phyloP scores from a whole-genome alignment of 164 flowering plant species.

The Magnolia sinica region DNA sequence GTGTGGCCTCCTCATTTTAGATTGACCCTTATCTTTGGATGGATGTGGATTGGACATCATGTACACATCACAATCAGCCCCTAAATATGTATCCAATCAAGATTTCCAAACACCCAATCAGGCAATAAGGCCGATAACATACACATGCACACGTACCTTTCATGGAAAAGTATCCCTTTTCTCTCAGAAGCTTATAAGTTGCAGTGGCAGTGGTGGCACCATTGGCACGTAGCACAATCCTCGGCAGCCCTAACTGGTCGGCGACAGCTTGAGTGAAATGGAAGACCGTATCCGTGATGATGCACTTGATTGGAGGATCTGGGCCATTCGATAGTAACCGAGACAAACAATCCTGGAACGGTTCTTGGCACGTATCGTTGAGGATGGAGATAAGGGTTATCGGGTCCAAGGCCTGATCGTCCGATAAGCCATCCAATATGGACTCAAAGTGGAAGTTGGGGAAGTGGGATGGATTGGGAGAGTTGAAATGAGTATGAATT shows the following conservation, averaged over 20 bases:
- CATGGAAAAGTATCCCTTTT: neutral
- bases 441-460: conserved; percentile 29
- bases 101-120: too few relatives aligned
- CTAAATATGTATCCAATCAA: too few relatives aligned
- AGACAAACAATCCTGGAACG: conserved; percentile 25
- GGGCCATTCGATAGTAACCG: conserved; percentile 4
- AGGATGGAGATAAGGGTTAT: conserved; percentile 8
- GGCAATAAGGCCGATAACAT: too few relatives aligned
- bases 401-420: conserved; percentile 5
- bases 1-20: too few relatives aligned
- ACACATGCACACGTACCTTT: neutral
- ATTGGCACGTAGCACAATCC: conserved; percentile 27
- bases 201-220: neutral
- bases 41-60: too few relatives aligned
- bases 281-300: conserved; percentile 27
- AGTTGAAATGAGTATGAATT: conserved; percentile 37
- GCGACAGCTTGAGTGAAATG: conserved; percentile 28
- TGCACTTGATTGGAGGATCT: conserved; percentile 7
- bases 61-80: too few relatives aligned
- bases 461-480: conserved; percentile 23
- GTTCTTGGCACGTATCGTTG: conserved; percentile 23
- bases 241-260: conserved; percentile 22
- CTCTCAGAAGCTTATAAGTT: neutral
- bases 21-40: too few relatives aligned
- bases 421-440: conserved; percentile 17